Conservation (phyloP, 2,329 filamentous ascomycete species). For the Huntiella omanensis region DNA sequence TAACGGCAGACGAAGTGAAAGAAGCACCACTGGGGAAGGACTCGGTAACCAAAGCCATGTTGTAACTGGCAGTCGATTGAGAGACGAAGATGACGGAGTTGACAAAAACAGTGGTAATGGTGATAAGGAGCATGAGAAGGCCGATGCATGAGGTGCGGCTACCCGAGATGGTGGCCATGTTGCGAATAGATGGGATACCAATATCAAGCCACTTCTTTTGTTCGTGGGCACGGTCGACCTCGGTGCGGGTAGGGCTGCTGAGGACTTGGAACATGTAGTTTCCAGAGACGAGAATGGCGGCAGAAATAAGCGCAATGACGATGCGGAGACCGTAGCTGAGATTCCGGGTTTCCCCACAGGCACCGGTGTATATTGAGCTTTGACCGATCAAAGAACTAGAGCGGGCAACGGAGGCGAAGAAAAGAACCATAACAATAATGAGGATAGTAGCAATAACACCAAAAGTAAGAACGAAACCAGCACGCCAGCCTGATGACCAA, state of each 20-base stretch:
- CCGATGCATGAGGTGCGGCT: slow-evolving; percentile 22
- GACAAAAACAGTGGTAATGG: slow-evolving; percentile 33
- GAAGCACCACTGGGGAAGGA: slow-evolving; percentile 20
- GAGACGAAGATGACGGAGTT: slow-evolving; percentile 31
- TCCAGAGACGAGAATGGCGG: slow-evolving; percentile 27
- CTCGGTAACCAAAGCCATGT: slow-evolving; percentile 19
- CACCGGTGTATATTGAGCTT: slow-evolving; percentile 21
- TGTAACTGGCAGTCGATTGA: slow-evolving; percentile 18
- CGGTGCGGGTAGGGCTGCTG: slow-evolving; percentile 30
- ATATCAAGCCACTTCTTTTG: slow-evolving; percentile 31
- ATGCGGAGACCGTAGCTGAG: slow-evolving; percentile 26
- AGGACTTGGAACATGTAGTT: slow-evolving; percentile 37
- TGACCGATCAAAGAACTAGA: slow-evolving; percentile 19
- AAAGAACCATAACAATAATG: slow-evolving; percentile 18
- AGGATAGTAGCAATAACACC: slow-evolving; percentile 5
- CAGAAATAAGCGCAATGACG: slow-evolving; percentile 24
- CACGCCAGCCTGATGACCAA: slow-evolving; percentile 27
- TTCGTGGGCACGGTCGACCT: slow-evolving; percentile 28
- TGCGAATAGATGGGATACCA: slow-evolving; percentile 32
- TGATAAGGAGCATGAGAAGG: slow-evolving; percentile 23
- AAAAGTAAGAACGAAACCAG: slow-evolving; percentile 25
- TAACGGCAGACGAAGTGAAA: slow-evolving; percentile 18
- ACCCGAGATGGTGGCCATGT: slow-evolving; percentile 25
- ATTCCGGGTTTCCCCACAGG: slow-evolving; percentile 19
- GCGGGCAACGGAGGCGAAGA: slow-evolving; percentile 21